These are phyloP conservation scores for Isochrysis galbana DNA, from an alignment of 78 protist species.

Conservation along the genomic window DNA sequence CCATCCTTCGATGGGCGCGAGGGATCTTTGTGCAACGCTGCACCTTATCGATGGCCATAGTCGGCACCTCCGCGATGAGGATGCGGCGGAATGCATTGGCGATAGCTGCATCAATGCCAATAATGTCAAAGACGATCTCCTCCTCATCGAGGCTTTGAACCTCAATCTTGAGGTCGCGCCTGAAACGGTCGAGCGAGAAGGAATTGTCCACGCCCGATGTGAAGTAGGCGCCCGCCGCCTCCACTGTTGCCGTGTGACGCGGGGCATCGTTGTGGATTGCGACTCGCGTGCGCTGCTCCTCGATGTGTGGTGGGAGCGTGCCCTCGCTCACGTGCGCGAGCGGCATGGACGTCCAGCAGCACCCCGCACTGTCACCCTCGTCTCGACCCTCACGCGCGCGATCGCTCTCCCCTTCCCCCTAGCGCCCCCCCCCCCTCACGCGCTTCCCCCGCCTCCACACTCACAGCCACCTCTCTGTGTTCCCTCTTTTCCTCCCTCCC, in stretches of 20 bases:
- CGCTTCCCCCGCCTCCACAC: no score
- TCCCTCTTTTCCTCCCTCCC: no score
- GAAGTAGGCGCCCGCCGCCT: background rate
- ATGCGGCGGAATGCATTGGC: slow-evolving; percentile 94
- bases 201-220: background rate
- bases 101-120: slow-evolving; percentile 83
- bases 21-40: no score
- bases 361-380: no score
- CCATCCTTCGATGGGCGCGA: no score
- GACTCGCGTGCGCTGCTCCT: slow-evolving; percentile 2
- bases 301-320: background rate
- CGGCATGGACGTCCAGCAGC: no score
- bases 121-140: slow-evolving; percentile 75
- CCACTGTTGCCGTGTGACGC: background rate
- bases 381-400: no score
- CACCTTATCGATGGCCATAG: slow-evolving; percentile 94
- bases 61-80: slow-evolving; percentile 84
- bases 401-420: no score
- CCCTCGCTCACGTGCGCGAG: background rate
- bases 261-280: background rate
- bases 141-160: background rate
- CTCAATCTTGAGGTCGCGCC: background rate
- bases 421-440: no score
- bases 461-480: no score
- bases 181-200: background rate